Percentiles rank a stretch among this genome's conserved stretches.
phyloP scores from a whole-genome alignment of 2,329 filamentous ascomycete species.

The Apiospora koreana region DNA sequence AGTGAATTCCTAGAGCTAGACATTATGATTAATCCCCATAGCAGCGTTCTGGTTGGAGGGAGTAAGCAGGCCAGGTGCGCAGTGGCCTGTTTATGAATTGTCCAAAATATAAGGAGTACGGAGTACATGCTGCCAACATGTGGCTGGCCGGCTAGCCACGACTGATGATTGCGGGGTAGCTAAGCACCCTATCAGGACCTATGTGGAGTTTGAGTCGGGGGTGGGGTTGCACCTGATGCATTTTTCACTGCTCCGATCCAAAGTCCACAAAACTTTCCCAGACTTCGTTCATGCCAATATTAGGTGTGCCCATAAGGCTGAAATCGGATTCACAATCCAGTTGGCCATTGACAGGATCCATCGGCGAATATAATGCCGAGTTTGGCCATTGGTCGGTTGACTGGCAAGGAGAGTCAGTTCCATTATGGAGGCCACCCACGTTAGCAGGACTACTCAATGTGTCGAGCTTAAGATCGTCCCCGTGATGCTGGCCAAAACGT shows the following conservation, averaged over 20 bases:
- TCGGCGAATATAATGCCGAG: conserved; percentile 19
- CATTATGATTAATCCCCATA: too few species aligned
- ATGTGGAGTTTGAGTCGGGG: too few species aligned
- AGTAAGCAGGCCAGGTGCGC: too few species aligned
- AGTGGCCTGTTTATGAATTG: too few species aligned
- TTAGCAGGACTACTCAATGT: neutral
- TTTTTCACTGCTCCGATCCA: conserved; percentile 27
- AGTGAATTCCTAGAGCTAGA: too few species aligned
- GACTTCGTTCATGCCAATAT: conserved; percentile 18
- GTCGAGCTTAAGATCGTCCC: conserved; percentile 2
- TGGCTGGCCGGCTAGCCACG: too few species aligned
- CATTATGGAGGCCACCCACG: neutral
- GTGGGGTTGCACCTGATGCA: too few species aligned
- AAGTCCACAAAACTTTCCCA: conserved; percentile 35
- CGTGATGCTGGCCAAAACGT: conserved; percentile 22
- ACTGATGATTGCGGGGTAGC: too few species aligned
- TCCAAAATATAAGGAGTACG: too few species aligned
- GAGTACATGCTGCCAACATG: too few species aligned
- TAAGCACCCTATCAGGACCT: too few species aligned
- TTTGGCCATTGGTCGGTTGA: conserved; percentile 11
- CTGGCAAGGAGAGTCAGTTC: neutral
- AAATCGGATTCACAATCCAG: conserved; percentile 16
- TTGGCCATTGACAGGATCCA: conserved; percentile 18
- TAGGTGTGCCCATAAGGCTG: conserved; percentile 24
- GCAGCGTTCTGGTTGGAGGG: too few species aligned